Base-by-base conservation (phyloP, 2,329 filamentous ascomycete genomes). In the Delphinella strobiligena region DNA sequence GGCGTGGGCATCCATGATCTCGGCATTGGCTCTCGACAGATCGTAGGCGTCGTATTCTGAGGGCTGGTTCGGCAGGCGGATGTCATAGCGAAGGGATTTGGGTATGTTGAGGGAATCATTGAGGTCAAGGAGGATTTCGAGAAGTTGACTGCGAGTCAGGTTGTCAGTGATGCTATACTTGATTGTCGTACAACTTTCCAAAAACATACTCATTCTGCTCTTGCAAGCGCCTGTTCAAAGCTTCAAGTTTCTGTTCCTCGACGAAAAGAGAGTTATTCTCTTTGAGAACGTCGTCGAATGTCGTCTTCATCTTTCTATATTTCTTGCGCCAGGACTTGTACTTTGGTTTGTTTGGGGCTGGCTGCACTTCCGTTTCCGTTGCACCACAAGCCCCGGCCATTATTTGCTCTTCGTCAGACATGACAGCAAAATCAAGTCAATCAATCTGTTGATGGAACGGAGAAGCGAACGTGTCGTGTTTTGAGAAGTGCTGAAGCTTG, bases 111-210 rank as follows among this genome's bases (percentile, higher is more conserved):
- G 69, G 32, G 78, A 82, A 37, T 83, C 78, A 63, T 98, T 98
- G 63, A 95, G 74, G 54, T 95, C 88, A 45, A 93, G 71, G 24
- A 96, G 75, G 9, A 95, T 66, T 51, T 96, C 89, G 39, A 95
- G 75, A 24, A 96, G 66, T 59, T 88, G 87, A 60, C 88, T 95
- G 52, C 52, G 46, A 37, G 38, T 31, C n/a, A 11, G 14, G 31
- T 17, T 36, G 43, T 40, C 27, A 19, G 36, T 41, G 36, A 31
- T 8, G 12, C 7, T 27, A 27, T 27, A 27, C 12, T 27, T 27
- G 22, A 27, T 27, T 12, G 12, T 27, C 22, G 40, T 37, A 27
- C 22, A 27, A 7, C 22, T 27, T 27, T 12, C 11, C 31, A n/a
- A 14, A 14, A 27, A 61, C 80, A 54, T 72, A 94, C 88, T 96